These are phyloP conservation scores for Botrytis sinoallii DNA, from an alignment of 2,329 filamentous ascomycete species.

Conservation along the genomic window DNA sequence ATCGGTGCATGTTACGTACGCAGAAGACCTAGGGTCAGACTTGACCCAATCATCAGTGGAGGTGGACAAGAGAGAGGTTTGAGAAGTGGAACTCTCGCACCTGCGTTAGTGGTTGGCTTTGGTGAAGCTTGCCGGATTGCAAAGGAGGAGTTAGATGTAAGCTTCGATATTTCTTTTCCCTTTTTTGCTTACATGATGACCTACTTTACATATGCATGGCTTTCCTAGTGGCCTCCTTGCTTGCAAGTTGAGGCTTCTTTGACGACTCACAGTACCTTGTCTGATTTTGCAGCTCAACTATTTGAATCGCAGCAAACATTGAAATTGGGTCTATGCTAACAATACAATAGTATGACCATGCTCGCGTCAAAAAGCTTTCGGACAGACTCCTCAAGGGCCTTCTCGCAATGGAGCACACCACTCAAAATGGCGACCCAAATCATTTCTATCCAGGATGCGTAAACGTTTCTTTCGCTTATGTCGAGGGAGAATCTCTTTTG, in stretches of 20 bases:
- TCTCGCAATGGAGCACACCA: conserved; percentile 85
- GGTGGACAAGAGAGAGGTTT: conserved; percentile 95
- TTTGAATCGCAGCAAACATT: conserved; percentile 29
- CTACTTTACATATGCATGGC: conserved; percentile 82
- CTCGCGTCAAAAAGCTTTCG: conserved; percentile 78
- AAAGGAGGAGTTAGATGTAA: conserved; percentile 84
- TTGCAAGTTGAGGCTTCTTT: conserved; percentile 40
- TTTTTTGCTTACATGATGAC: conserved; percentile 63
- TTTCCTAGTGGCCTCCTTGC: conserved; percentile 68
- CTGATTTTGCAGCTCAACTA: conserved; percentile 26
- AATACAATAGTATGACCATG: conserved; percentile 74
- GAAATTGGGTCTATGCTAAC: conserved; percentile 35
- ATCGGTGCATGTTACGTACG: conserved; percentile 96
- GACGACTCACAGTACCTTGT: conserved; percentile 37
- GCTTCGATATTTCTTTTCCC: conserved; percentile 39
- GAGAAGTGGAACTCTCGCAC: conserved; percentile 89
- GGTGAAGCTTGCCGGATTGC: conserved; percentile 94
- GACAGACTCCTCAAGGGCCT: conserved; percentile 80
- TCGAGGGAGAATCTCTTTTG: conserved; percentile 94
- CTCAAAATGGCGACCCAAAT: conserved; percentile 79
- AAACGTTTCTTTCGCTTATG: conserved; percentile 97
- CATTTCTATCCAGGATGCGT: conserved; percentile 94
- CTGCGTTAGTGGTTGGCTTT: conserved; percentile 84
- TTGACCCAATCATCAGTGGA: conserved; percentile 94
- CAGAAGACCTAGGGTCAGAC: conserved; percentile 83